phyloP scores from a whole-genome alignment of 2,329 filamentous ascomycete genomes.

The Aspergillus sp. region DNA sequence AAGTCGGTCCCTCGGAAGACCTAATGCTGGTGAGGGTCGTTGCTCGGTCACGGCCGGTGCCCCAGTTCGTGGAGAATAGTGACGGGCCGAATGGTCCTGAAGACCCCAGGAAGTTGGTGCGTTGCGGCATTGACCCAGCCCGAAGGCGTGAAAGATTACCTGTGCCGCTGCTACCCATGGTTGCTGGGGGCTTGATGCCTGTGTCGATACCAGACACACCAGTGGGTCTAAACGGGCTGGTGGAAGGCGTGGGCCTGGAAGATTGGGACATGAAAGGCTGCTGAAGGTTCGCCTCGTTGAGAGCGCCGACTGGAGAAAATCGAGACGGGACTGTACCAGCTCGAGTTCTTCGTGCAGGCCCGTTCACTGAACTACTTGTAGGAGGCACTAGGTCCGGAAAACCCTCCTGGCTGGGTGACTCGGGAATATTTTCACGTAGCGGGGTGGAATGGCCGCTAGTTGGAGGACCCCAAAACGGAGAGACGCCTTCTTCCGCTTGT shows the following conservation, averaged over 20 bases:
- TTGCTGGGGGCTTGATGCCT: constrained; percentile 39
- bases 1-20: constrained; percentile 82
- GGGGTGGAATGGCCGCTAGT: constrained; percentile 96
- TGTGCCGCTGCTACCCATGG: constrained; percentile 59
- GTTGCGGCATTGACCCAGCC: constrained; percentile 91
- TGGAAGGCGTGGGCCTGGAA: constrained; percentile 80
- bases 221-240: constrained; percentile 78
- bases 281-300: constrained; percentile 58
- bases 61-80: constrained; percentile 85
- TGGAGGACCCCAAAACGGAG: constrained; percentile 86
- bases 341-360: constrained; percentile 73
- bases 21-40: constrained; percentile 88
- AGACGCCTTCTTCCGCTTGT: constrained; percentile 89
- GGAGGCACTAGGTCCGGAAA: constrained; percentile 86
- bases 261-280: constrained; percentile 69
- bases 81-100: constrained; percentile 78
- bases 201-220: constrained; percentile 41
- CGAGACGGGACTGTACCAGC: constrained; percentile 95
- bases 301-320: constrained; percentile 74
- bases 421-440: constrained; percentile 93
- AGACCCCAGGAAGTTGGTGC: constrained; percentile 65
- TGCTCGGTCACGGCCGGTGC: constrained; percentile 74
- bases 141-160: constrained; percentile 80
- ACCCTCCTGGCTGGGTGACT: constrained; percentile 87
- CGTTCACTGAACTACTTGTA: constrained; percentile 63